Conservation (phyloP, 768 basidiomycete genomes). For the Asterophora parasitica region DNA sequence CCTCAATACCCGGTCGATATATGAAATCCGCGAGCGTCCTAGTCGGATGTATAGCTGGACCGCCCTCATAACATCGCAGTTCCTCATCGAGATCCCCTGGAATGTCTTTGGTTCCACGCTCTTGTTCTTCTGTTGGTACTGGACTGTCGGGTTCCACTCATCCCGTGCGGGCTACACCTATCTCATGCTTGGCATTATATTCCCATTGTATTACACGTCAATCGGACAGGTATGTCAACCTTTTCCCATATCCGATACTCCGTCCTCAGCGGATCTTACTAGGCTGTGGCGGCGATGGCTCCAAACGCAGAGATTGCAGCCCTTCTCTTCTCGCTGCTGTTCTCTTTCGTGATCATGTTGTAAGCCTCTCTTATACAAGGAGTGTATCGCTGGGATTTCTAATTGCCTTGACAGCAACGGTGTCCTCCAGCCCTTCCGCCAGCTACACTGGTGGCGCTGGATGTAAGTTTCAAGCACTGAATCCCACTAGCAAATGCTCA, state of each 20-base stretch:
- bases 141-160: slow-evolving; percentile 57
- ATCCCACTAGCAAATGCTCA: not conserved
- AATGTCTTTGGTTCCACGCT: slow-evolving; percentile 53
- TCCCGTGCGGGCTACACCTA: slow-evolving; percentile 57
- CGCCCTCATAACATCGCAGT: slow-evolving; percentile 48
- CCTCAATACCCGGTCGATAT: slow-evolving; percentile 53
- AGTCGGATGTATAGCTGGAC: slow-evolving; percentile 66
- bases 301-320: slow-evolving; percentile 53
- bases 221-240: slow-evolving; percentile 39
- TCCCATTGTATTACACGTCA: slow-evolving; percentile 56
- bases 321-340: slow-evolving; percentile 46
- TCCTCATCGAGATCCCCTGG: slow-evolving; percentile 58
- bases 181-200: slow-evolving; percentile 48
- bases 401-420: slow-evolving; percentile 38
- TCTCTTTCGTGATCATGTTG: slow-evolving; percentile 57
- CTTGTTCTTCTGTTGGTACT: slow-evolving; percentile 67
- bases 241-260: too few relatives aligned
- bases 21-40: slow-evolving; percentile 64
- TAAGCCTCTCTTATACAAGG: slow-evolving; percentile 19
- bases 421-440: slow-evolving; percentile 55
- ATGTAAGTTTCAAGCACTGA: slow-evolving; percentile 39
- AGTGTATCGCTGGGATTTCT: not conserved
- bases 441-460: slow-evolving; percentile 64
- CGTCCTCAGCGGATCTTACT: slow-evolving; percentile 18
- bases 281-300: slow-evolving; percentile 54